Evolutionary conservation across 352 stramenopile genomes (phyloP), one percentile per base, ranked within the genome.

Genomic region (Paralagenidium karlingii): DNA sequence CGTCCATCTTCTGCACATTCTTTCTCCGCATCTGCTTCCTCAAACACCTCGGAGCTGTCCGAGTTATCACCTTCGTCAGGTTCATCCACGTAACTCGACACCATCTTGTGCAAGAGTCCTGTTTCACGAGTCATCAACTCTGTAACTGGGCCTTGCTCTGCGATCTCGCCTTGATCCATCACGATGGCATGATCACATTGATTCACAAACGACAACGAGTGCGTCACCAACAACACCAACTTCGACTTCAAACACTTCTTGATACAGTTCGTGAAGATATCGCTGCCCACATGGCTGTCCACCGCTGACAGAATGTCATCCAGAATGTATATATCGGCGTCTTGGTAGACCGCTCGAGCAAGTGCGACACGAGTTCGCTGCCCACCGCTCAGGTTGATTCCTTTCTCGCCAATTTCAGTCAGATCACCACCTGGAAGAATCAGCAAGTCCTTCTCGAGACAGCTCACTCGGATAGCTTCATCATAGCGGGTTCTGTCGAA

Each of bases 361-460:
- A 89, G 43, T 10, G 45, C 50, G 11, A 91, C 58, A 1, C 75
- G 66, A 24, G 69, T 67, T 45, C 86, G 89, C 43, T 94, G 82
- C 2, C 82, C 82, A 8, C 82, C 82, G 36, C 64, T 84, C 6
- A 94, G 41, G 45, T 90, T 94, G 41, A 94, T 82, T 4, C 82
- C 82, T 3, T 71, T 55, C 47, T 84, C 69, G 24, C 69, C 69
- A 26, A 83, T 79, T 43, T 74, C 60, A 19, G 66, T 89, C 28
- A 63, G 37, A 40, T 94, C 81, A 21, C 83, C 79, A 34, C 36
- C 36, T 24, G 69, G 63, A 0, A 85, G 49, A n/a, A 65, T 49
- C 24, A 36, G 34, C 15, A 84, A 41, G 44, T 85, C 69, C 24
- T 66, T 64, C 26, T 69, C 49, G 13, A 55, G 31, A 24, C 42